A percentile compares a stretch with the other conserved stretches of the same genome.
phyloP scores from a whole-genome alignment of 2,329 filamentous ascomycete genomes.

The Didymella pinodella region DNA sequence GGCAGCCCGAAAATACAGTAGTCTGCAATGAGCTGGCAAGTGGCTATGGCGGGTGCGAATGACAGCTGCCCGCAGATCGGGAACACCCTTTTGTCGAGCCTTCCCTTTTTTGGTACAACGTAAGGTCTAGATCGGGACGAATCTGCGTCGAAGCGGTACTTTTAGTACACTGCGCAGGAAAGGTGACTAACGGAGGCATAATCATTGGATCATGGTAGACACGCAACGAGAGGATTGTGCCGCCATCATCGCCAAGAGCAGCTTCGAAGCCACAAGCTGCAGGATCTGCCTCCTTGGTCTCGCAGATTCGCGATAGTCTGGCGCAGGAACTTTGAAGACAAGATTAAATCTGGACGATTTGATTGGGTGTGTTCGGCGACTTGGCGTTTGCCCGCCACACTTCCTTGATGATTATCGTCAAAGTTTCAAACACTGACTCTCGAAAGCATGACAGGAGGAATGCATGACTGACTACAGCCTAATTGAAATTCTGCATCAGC shows the following conservation, averaged over 20 bases:
- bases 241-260: constrained; percentile 2
- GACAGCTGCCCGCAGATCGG: constrained; percentile 2
- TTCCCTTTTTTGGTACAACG: constrained; percentile 9
- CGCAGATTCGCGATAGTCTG: not conserved
- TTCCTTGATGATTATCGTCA: not conserved
- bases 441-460: not conserved
- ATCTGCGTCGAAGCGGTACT: constrained; percentile 3
- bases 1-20: constrained; percentile 4
- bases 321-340: not conserved
- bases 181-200: constrained; percentile 4
- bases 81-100: not conserved
- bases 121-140: constrained; percentile 4
- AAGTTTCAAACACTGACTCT: constrained; percentile 8
- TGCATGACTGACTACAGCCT: not conserved
- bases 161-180: constrained; percentile 1
- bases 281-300: not conserved
- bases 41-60: not conserved
- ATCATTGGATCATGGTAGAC: constrained; percentile 2
- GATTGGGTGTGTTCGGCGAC: not conserved
- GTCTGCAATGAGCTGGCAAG: constrained; percentile 4
- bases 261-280: constrained; percentile 5
- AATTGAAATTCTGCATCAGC: not conserved
- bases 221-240: not conserved
- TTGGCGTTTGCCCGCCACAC: not conserved
- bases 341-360: not conserved